phyloP scores from a whole-genome alignment of 495 filamentous ascomycete species.

The Neurospora sp. region DNA sequence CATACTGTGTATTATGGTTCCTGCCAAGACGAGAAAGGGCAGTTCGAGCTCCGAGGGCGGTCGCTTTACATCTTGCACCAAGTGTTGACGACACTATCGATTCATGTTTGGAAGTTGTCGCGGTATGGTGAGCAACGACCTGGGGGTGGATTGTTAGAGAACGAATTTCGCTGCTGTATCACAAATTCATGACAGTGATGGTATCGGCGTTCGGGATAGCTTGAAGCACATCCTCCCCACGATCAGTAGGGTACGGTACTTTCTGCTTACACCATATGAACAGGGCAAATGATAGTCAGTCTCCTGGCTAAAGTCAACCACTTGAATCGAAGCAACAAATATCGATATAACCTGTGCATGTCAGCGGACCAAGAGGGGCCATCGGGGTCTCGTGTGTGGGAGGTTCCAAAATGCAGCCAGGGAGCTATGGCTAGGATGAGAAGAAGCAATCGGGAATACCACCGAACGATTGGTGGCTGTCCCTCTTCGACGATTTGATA shows the following conservation, averaged over 20 bases:
- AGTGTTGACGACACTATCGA: background rate
- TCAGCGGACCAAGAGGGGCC: background rate
- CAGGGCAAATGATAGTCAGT: background rate
- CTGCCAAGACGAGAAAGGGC: background rate
- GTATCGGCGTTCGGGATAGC: background rate
- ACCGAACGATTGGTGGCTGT: background rate
- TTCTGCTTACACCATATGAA: background rate
- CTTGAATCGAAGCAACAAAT: background rate
- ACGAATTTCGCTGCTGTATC: background rate
- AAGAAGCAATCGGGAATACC: background rate
- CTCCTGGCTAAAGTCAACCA: background rate
- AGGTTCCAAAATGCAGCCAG: background rate
- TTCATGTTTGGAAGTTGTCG: background rate
- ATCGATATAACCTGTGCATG: background rate
- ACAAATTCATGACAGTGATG: background rate
- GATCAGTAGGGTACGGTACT: background rate
- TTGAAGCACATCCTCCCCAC: background rate
- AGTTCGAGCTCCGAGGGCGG: background rate
- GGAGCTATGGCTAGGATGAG: background rate
- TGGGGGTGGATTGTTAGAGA: background rate
- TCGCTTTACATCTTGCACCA: background rate
- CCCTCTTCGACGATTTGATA: background rate
- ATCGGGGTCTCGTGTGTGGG: background rate
- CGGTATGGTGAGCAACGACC: background rate
- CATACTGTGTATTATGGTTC: background rate